Conservation (phyloP, 75 land plant genomes). For the Isoetes taiwanensis region DNA sequence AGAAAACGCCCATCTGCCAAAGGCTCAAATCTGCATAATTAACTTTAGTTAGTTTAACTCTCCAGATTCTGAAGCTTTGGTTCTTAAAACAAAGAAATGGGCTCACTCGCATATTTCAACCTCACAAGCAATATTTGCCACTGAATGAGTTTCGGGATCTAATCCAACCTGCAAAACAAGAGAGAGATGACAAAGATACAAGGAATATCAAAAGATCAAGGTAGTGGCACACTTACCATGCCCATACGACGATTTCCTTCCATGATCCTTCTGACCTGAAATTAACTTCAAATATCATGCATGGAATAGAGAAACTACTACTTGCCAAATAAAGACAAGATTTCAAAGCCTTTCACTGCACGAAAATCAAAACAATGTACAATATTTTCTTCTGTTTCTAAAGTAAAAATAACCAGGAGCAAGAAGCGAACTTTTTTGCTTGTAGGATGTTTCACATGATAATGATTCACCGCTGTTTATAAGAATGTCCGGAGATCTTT, state of each 20-base stretch:
- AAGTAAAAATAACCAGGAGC: too few relatives aligned
- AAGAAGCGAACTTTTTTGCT: too few relatives aligned
- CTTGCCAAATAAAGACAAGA: too few relatives aligned
- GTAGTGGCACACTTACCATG: constrained; percentile 48
- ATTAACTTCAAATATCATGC: not conserved
- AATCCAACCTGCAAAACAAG: constrained; percentile 47
- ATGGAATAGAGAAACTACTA: too few relatives aligned
- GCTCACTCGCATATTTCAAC: constrained; percentile 90
- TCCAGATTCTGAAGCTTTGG: not conserved
- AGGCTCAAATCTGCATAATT: constrained; percentile 69
- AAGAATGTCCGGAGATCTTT: too few relatives aligned
- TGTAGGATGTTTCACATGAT: too few relatives aligned
- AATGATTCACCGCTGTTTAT: too few relatives aligned
- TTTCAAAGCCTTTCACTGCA: too few relatives aligned
- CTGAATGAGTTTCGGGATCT: constrained; percentile 59
- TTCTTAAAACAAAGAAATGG: constrained; percentile 1
- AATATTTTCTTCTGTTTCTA: too few relatives aligned
- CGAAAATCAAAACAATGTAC: too few relatives aligned
- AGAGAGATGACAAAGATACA: not conserved
- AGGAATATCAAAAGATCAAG: not conserved
- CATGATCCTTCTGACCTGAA: constrained; percentile 88
- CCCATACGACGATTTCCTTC: constrained; percentile 99
- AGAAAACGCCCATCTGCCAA: constrained; percentile 95
- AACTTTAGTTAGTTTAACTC: not conserved
- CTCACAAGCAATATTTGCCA: constrained; percentile 91